Evolutionary conservation across 805 yeast genomes (phyloP).

Genomic region (Yarrowia deformans): DNA sequence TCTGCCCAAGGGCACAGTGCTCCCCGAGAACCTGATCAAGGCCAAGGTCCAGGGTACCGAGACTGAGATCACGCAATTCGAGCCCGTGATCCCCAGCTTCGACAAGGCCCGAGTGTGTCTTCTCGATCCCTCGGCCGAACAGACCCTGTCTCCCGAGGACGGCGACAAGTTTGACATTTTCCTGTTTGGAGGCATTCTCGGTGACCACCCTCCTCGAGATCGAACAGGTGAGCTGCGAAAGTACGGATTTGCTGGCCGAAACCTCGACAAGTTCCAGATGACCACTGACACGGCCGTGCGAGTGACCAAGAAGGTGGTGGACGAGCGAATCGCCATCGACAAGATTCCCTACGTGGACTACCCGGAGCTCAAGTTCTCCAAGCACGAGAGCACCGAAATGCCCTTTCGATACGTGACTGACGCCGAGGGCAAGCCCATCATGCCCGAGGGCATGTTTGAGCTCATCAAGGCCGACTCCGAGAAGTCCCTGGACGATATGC

Average conservation of each 20-base stretch:
- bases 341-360: conserved; percentile 86
- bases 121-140: conserved; percentile 85
- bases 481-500: conserved; percentile 58
- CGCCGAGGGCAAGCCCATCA: conserved; percentile 68
- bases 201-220: conserved; percentile 86
- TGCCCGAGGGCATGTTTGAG: conserved; percentile 91
- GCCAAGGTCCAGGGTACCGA: conserved; percentile 84
- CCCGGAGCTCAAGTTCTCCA: conserved; percentile 89
- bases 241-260: conserved; percentile 85
- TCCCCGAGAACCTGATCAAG: conserved; percentile 66
- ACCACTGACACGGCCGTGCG: conserved; percentile 97
- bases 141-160: conserved; percentile 78
- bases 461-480: conserved; percentile 86
- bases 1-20: conserved; percentile 70
- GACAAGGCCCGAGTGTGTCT: conserved; percentile 68
- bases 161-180: conserved; percentile 75
- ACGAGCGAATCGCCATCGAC: conserved; percentile 63
- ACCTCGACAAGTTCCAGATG: conserved; percentile 91
- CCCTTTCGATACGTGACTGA: conserved; percentile 90
- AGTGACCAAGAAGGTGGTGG: conserved; percentile 82
- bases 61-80: conserved; percentile 59
- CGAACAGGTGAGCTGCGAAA: conserved; percentile 90
- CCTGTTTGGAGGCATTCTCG: conserved; percentile 95
- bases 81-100: conserved; percentile 51
- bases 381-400: conserved; percentile 95